A percentile compares a stretch with the other conserved stretches of the same genome.
Evolutionary conservation across 306 rosid species (phyloP).

Genomic region (Leucaena leucocephala): DNA sequence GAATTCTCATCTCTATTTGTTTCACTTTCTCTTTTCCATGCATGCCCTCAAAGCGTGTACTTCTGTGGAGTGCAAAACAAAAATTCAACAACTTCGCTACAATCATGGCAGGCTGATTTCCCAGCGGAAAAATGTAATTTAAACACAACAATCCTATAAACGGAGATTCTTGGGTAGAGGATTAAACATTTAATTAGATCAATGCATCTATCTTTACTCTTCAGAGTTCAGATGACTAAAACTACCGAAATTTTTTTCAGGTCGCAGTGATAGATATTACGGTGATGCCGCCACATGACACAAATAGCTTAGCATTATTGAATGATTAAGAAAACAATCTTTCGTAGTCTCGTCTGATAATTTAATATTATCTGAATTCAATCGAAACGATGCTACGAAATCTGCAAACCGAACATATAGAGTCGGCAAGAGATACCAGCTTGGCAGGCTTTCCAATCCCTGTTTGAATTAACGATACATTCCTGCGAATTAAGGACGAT

Average conservation of each 20-base stretch:
- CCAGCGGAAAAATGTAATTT: neutral
- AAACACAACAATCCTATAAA: neutral
- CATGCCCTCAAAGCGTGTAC: constrained; percentile 83
- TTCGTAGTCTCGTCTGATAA: neutral
- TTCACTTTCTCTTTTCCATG: constrained; percentile 58
- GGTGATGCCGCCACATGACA: neutral
- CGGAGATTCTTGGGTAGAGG: neutral
- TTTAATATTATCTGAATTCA: constrained; percentile 9
- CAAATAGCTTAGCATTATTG: neutral
- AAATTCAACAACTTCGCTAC: neutral
- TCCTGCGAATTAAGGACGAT: constrained; percentile 51
- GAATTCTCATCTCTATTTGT: constrained; percentile 33
- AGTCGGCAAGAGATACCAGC: constrained; percentile 40
- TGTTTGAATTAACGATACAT: constrained; percentile 62
- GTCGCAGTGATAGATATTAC: neutral
- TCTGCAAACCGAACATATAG: neutral
- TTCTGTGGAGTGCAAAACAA: constrained; percentile 41
- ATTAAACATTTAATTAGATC: neutral
- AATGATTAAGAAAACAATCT: neutral
- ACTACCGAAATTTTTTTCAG: neutral
- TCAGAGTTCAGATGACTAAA: neutral
- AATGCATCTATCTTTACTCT: neutral
- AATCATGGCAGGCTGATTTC: constrained; percentile 3
- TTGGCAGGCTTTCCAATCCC: constrained; percentile 88
- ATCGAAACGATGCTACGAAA: neutral